These are phyloP conservation scores for Boletus rubroflammeus DNA, from an alignment of 768 basidiomycete genomes.

Conservation along the genomic window DNA sequence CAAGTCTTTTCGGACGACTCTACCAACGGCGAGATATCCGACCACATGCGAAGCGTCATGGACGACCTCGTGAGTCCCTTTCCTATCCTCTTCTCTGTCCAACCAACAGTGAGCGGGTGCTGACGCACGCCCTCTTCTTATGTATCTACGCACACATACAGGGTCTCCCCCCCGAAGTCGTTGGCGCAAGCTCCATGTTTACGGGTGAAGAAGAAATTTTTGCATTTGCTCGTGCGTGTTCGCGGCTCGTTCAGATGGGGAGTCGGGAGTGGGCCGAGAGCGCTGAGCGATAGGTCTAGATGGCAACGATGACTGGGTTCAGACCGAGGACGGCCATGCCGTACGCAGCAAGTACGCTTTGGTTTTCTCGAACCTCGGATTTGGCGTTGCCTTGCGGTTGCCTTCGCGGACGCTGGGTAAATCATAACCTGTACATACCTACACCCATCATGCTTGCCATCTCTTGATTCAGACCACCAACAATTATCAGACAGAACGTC, in stretches of 20 bases:
- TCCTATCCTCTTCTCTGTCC: background rate
- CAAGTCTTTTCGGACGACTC: conserved; percentile 82
- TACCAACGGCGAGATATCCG: conserved; percentile 47
- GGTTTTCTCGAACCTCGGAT: background rate
- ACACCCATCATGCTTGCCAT: background rate
- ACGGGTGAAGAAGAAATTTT: conserved; percentile 96
- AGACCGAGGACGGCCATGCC: background rate
- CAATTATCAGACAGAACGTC: background rate
- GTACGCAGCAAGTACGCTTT: background rate
- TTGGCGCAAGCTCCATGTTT: conserved; percentile 87
- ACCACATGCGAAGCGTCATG: conserved; percentile 92
- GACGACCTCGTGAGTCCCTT: conserved; percentile 75
- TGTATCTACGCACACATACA: conserved; percentile 26
- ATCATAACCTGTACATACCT: background rate
- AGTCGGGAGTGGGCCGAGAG: conserved; percentile 79
- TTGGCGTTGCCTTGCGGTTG: background rate
- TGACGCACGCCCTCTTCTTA: background rate
- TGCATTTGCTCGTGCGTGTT: conserved; percentile 93
- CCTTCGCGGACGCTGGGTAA: background rate
- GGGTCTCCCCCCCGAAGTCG: conserved; percentile 74
- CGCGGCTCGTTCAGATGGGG: conserved; percentile 84
- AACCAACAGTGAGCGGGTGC: background rate
- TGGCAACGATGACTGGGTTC: background rate
- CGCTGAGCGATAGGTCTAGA: conserved; percentile 24
- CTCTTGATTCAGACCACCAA: background rate